Conservation (phyloP, 495 filamentous ascomycete genomes). For the Neurospora africana region DNA sequence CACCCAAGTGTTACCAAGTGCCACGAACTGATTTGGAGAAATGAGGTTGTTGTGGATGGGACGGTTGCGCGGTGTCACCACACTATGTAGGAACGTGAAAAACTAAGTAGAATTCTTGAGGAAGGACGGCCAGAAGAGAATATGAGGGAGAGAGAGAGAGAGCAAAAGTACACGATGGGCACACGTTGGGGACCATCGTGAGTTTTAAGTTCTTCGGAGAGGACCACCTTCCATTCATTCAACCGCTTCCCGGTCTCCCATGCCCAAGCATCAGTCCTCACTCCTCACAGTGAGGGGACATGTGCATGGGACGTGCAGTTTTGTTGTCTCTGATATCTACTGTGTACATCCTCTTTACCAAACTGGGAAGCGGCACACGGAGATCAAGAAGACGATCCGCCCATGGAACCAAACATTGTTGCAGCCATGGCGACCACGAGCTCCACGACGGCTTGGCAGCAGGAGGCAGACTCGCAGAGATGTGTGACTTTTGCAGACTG, state of each 20-base stretch:
- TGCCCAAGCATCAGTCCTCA: not conserved
- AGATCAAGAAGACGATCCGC: not conserved
- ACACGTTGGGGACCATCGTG: not conserved
- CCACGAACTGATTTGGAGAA: not conserved
- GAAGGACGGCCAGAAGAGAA: not conserved
- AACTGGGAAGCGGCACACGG: not conserved
- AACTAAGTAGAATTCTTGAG: not conserved
- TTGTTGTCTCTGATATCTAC: not conserved
- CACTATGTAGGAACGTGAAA: not conserved
- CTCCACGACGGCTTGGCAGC: not conserved
- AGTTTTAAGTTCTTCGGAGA: not conserved
- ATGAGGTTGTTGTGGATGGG: not conserved
- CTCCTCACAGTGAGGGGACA: not conserved
- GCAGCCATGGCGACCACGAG: not conserved
- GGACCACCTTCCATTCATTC: not conserved
- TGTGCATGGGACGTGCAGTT: not conserved
- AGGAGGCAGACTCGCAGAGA: not conserved
- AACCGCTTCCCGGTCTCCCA: not conserved
- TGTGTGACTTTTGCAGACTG: not conserved
- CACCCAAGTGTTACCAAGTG: not conserved
- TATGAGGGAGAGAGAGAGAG: not conserved
- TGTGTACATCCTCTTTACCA: not conserved
- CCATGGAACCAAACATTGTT: not conserved
- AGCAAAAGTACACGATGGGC: not conserved
- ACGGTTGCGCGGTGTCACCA: not conserved